A percentile compares a stretch with the other conserved stretches of the same genome.
phyloP scores from a whole-genome alignment of 352 stramenopile species.

The Pythium rishiriense region DNA sequence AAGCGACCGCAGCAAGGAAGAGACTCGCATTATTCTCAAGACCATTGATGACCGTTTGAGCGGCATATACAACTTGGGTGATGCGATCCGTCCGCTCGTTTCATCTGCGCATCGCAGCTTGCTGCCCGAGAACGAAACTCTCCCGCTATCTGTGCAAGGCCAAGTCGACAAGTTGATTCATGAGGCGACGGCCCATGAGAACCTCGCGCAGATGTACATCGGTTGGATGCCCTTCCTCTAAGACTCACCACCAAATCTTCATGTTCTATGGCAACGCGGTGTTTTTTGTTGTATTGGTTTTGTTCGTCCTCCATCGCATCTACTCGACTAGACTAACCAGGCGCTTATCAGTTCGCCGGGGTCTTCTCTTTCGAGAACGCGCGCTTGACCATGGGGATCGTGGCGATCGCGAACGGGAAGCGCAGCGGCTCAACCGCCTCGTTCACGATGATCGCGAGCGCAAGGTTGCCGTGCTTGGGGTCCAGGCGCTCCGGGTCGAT shows the following conservation, averaged over 20 bases:
- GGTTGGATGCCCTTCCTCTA: slow-evolving; percentile 94
- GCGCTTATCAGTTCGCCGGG: slow-evolving; percentile 1
- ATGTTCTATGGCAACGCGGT: neutral
- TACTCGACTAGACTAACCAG: neutral
- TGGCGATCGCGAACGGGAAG: slow-evolving; percentile 85
- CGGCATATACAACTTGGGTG: slow-evolving; percentile 91
- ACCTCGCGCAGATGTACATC: slow-evolving; percentile 95
- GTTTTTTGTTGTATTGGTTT: neutral
- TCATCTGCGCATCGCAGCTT: slow-evolving; percentile 66
- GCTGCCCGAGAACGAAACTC: slow-evolving; percentile 74
- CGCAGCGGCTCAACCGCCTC: slow-evolving; percentile 83
- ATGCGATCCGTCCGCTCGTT: slow-evolving; percentile 72
- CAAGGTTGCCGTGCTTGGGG: slow-evolving; percentile 87
- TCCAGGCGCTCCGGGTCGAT: slow-evolving; percentile 76
- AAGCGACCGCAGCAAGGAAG: slow-evolving; percentile 80
- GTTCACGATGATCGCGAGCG: slow-evolving; percentile 85
- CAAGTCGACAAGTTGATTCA: slow-evolving; percentile 94
- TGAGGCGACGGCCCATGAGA: slow-evolving; percentile 90
- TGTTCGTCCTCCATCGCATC: neutral
- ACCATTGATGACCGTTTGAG: slow-evolving; percentile 91
- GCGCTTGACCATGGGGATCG: slow-evolving; percentile 76
- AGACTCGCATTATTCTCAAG: slow-evolving; percentile 85
- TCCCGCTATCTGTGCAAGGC: slow-evolving; percentile 92
- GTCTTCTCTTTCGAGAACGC: slow-evolving; percentile 43
- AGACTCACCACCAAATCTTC: neutral